Conservation (phyloP, 2,329 filamentous ascomycete genomes). For the Claviceps lovelessii region DNA sequence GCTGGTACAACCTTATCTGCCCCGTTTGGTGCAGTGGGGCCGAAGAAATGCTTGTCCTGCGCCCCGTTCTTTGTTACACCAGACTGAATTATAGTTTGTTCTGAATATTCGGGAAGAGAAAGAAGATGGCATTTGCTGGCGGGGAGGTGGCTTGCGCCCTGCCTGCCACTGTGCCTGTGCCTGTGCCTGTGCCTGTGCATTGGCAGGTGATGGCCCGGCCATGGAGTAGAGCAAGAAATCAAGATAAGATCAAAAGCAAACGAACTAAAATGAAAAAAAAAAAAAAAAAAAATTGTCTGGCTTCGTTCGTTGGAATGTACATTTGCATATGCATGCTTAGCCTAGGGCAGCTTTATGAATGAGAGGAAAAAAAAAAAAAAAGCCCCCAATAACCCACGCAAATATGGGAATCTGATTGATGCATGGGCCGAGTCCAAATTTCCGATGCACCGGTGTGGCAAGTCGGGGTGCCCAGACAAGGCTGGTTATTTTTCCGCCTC, state of each 20-base stretch:
- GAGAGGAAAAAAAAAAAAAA: too few relatives aligned
- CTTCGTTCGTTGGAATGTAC: too few relatives aligned
- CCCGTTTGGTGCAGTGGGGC: not conserved
- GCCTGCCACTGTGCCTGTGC: not conserved
- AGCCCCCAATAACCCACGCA: too few relatives aligned
- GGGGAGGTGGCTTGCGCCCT: not conserved
- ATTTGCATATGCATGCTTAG: not conserved
- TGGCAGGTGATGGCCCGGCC: not conserved
- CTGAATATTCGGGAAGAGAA: not conserved
- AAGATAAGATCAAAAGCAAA: too few relatives aligned
- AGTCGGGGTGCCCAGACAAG: not conserved
- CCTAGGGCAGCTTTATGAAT: not conserved
- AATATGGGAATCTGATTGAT: not conserved
- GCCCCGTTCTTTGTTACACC: not conserved
- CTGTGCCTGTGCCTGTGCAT: not conserved
- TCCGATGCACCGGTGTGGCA: not conserved
- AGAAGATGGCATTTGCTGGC: not conserved
- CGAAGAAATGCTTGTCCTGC: not conserved
- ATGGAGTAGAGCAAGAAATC: not conserved
- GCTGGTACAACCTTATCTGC: not conserved
- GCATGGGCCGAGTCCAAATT: not conserved
- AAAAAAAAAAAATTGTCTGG: too few relatives aligned
- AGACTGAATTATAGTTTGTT: not conserved
- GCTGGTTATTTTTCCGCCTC: not conserved
- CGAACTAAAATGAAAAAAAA: too few relatives aligned